Evolutionary conservation across 2,329 filamentous ascomycete genomes (phyloP), one percentile per base, ranked within the genome.

Genomic region (Berkeleyomyces rouxiae): DNA sequence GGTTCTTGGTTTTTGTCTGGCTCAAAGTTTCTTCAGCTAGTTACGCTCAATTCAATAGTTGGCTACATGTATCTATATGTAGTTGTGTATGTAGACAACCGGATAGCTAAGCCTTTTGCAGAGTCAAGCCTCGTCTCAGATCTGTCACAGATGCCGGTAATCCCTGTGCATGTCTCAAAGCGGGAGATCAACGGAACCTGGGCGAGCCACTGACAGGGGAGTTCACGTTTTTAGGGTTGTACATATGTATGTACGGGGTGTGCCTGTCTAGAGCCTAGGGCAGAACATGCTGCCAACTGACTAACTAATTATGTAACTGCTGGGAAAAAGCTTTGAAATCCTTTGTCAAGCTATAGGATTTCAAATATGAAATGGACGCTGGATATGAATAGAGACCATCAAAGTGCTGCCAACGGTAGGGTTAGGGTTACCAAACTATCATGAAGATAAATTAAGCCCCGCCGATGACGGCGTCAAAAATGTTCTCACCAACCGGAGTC

Each of bases 61-160:
- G 2, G 23, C 23, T 23, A 9, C 40, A 42, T 4, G 5, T 43
- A 43, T 9, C 9, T 9, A 13, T 43, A 43, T 13, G 42, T 43
- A 43, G 10, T 13, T 13, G 10, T 43, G 10, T 43, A 11, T 43
- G 40, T 42, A 7, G 40, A 7, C n/a, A 5, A n/a, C 46, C 3
- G 4, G 3, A 9, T 53, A 13, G 16, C 2, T 53, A 9, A 23
- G 23, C 23, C 23, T 23, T 23, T 23, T 23, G n/a, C 33, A 16
- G 36, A 37, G 47, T 46, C 51, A 63, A 62, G 62, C 60, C 58
- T 62, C 68, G 74, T 76, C 73, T 76, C 74, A 75, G 72, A 74
- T 75, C 70, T 75, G 75, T 76, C 71, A 70, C 74, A 76, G 72
- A 67, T 63, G 40, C 66, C 67, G 63, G 66, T 61, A 66, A 63